Percentiles rank a stretch among this genome's conserved stretches.
Conservation (phyloP, 768 basidiomycete genomes). For the Termitomyces bulborhizus region DNA sequence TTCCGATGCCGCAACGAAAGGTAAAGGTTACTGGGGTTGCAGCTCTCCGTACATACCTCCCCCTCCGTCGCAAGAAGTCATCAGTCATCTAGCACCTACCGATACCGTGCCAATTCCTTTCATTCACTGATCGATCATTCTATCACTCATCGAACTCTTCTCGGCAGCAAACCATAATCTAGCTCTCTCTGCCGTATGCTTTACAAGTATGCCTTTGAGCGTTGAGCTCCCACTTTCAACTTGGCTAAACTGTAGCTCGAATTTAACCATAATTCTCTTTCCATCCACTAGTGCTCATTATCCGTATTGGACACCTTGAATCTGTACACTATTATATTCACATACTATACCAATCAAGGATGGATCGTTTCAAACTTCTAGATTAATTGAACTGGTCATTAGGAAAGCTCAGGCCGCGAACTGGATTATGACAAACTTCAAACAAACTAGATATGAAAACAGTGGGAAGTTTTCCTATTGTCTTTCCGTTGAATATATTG, state of each 20-base stretch:
- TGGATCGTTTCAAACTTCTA: neutral
- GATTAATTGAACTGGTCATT: neutral
- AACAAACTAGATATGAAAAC: too few relatives aligned
- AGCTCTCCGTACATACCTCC: constrained; percentile 21
- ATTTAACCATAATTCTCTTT: neutral
- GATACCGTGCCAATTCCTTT: neutral
- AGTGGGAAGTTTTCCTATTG: neutral
- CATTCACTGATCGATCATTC: neutral
- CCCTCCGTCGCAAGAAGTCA: constrained; percentile 12
- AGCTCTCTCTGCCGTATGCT: neutral
- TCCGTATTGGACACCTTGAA: neutral
- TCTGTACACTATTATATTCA: neutral
- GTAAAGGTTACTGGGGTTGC: constrained; percentile 17
- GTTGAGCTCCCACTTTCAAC: neutral
- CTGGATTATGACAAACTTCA: too few relatives aligned
- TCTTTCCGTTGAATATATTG: neutral
- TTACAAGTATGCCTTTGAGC: neutral
- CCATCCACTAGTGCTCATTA: neutral
- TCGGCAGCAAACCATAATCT: neutral
- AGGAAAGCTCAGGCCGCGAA: neutral
- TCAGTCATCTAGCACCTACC: neutral
- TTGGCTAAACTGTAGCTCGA: too few relatives aligned
- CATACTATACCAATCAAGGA: neutral
- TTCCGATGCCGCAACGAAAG: constrained; percentile 19
- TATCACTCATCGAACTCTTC: neutral